A percentile compares a stretch with the other conserved stretches of the same genome.
Conservation (phyloP, 2,329 filamentous ascomycete species). For the Neonectria punicea region DNA sequence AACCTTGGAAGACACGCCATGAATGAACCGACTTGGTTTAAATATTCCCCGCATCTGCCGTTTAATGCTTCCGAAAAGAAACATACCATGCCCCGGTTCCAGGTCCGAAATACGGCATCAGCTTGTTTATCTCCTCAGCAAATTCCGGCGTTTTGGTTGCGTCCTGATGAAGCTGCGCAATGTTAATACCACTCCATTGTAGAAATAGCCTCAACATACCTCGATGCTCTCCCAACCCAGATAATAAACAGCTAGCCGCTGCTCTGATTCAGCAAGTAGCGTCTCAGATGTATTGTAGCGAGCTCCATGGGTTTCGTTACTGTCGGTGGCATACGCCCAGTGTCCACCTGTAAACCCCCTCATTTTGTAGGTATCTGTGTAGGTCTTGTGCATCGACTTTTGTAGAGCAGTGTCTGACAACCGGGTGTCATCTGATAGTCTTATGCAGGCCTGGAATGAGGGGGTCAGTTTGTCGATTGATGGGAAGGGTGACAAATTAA, state of each 20-base stretch:
- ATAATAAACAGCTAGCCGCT: constrained; percentile 26
- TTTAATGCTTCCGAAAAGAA: constrained; percentile 20
- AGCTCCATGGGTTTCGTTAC: constrained; percentile 23
- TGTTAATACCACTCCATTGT: neutral
- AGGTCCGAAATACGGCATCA: constrained; percentile 25
- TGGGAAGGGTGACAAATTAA: neutral
- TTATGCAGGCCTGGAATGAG: constrained; percentile 16
- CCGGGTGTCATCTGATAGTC: constrained; percentile 24
- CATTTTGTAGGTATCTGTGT: constrained; percentile 33
- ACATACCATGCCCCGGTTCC: constrained; percentile 35
- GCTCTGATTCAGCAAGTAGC: neutral
- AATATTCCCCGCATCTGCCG: neutral
- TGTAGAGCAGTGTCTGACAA: constrained; percentile 18
- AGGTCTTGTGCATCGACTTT: constrained; percentile 34
- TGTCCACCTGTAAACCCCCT: constrained; percentile 33
- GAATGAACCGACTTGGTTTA: neutral
- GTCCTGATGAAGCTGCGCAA: constrained; percentile 30
- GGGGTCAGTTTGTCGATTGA: neutral
- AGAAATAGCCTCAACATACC: neutral
- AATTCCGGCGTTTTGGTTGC: constrained; percentile 25
- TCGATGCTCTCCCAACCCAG: constrained; percentile 40
- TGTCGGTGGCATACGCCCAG: constrained; percentile 32
- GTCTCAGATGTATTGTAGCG: neutral
- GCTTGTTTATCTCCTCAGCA: constrained; percentile 30
- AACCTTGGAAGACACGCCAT: no score